These are phyloP conservation scores for Moesziomyces parantarcticus DNA, from an alignment of 1,284 basidiomycete genomes.

Conservation along the genomic window DNA sequence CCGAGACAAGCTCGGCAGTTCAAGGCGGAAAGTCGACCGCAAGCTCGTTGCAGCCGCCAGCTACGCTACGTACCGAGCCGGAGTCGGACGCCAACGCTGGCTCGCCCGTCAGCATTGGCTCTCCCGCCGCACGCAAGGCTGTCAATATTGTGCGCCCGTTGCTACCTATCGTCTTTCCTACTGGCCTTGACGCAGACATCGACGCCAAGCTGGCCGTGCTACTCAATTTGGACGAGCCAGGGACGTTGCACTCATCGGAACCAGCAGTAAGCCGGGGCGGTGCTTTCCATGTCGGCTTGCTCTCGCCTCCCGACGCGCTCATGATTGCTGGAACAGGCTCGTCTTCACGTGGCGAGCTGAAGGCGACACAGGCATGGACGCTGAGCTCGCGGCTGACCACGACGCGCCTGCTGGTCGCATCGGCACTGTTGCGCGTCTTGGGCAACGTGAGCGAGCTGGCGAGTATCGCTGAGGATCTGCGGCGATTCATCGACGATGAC, in stretches of 20 bases:
- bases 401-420: slow-evolving; percentile 23
- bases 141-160: slow-evolving; percentile 52
- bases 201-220: slow-evolving; percentile 27
- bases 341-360: not conserved
- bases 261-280: not conserved
- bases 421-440: slow-evolving; percentile 31
- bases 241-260: not conserved
- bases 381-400: slow-evolving; percentile 34
- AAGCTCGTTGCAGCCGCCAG: slow-evolving; percentile 7
- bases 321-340: slow-evolving; percentile 16
- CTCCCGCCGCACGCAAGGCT: slow-evolving; percentile 47
- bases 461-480: slow-evolving; percentile 18
- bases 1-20: not conserved
- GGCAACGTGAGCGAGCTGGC: slow-evolving; percentile 24
- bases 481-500: slow-evolving; percentile 23
- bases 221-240: slow-evolving; percentile 24
- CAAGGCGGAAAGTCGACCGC: slow-evolving; percentile 2
- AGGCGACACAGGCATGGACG: slow-evolving; percentile 24
- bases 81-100: slow-evolving; percentile 5
- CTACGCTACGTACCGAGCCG: slow-evolving; percentile 14
- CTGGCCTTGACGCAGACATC: slow-evolving; percentile 29
- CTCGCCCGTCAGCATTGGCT: slow-evolving; percentile 14
- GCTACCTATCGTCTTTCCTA: slow-evolving; percentile 50
- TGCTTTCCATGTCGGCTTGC: slow-evolving; percentile 23
- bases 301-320: slow-evolving; percentile 25